Conservation (phyloP, 2,329 filamentous ascomycete genomes). For the Cladobotryum mycophilum region DNA sequence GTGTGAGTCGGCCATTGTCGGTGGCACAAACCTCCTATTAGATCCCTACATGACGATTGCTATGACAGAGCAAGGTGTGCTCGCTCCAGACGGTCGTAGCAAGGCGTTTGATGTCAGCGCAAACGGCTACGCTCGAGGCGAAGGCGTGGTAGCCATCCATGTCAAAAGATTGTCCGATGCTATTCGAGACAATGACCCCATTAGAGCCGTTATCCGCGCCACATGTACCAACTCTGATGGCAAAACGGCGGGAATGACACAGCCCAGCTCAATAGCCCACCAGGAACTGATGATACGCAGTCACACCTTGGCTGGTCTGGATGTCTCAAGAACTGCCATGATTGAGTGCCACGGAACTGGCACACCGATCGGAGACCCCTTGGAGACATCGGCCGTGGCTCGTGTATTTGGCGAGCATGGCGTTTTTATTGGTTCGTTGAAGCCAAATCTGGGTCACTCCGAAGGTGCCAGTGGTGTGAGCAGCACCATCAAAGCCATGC, state of each 20-base stretch:
- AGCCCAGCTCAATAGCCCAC: constrained; percentile 28
- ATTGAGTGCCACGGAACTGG: constrained; percentile 27
- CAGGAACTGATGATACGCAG: constrained; percentile 22
- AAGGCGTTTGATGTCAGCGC: constrained; percentile 24
- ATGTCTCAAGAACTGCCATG: constrained; percentile 12
- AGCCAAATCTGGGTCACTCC: constrained; percentile 27
- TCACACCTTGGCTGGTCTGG: constrained; percentile 20
- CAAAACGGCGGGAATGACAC: constrained; percentile 32
- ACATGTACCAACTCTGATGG: constrained; percentile 33
- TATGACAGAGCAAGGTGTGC: constrained; percentile 8
- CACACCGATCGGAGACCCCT: constrained; percentile 33
- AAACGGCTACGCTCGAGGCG: constrained; percentile 39
- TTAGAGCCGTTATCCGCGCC: constrained; percentile 27
- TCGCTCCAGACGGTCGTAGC: constrained; percentile 20
- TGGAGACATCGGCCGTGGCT: constrained; percentile 30
- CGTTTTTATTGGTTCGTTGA: constrained; percentile 20
- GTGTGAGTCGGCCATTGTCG: constrained; percentile 20
- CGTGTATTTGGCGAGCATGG: constrained; percentile 19
- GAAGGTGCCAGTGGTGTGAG: constrained; percentile 25
- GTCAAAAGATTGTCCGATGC: constrained; percentile 38
- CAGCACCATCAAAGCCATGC: constrained; percentile 24
- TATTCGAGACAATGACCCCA: constrained; percentile 31
- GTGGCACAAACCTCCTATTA: constrained; percentile 16
- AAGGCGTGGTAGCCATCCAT: constrained; percentile 28
- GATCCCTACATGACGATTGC: constrained; percentile 12